Evolutionary conservation across 1,139 yeast genomes (phyloP).

Genomic region (Barnettozyma hawaiiensis): DNA sequence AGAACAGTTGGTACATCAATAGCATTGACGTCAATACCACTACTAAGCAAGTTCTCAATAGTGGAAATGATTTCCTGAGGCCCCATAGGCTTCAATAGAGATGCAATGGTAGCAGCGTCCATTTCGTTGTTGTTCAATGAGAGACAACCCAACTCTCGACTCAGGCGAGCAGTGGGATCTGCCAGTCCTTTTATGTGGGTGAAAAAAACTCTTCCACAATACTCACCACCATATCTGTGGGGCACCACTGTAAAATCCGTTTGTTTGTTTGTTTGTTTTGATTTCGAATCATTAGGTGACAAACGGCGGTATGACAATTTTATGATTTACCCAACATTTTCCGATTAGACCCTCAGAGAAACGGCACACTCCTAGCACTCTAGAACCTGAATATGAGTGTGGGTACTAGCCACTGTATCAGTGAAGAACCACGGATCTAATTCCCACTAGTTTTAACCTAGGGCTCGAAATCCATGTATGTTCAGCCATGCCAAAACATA

Average conservation of each 20-base stretch:
- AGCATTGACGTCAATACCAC: conserved; percentile 20
- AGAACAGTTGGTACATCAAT: conserved; percentile 22
- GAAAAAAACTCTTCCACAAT: not conserved
- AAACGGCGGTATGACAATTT: not conserved
- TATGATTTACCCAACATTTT: not conserved
- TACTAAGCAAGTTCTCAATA: conserved; percentile 11
- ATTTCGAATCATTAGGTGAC: not conserved
- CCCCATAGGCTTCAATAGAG: conserved; percentile 21
- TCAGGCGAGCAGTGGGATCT: not conserved
- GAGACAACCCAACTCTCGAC: not conserved
- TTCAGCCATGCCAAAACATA: not conserved
- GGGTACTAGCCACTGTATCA: too few species aligned
- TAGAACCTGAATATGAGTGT: too few species aligned
- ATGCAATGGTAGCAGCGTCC: conserved; percentile 18
- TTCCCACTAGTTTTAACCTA: too few species aligned
- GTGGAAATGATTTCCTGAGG: conserved; percentile 21
- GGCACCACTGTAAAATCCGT: too few species aligned
- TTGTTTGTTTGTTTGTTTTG: not conserved
- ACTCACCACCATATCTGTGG: not conserved
- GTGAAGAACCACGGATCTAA: too few species aligned
- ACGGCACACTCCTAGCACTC: not conserved
- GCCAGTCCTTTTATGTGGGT: not conserved
- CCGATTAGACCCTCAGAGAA: not conserved
- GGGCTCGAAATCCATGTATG: too few species aligned
- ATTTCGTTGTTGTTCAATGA: conserved; percentile 13